Percentiles rank a stretch among this genome's conserved stretches.
Evolutionary conservation across 2,329 filamentous ascomycete genomes (phyloP).

Genomic region (Ophidiomyces ophidiicola): DNA sequence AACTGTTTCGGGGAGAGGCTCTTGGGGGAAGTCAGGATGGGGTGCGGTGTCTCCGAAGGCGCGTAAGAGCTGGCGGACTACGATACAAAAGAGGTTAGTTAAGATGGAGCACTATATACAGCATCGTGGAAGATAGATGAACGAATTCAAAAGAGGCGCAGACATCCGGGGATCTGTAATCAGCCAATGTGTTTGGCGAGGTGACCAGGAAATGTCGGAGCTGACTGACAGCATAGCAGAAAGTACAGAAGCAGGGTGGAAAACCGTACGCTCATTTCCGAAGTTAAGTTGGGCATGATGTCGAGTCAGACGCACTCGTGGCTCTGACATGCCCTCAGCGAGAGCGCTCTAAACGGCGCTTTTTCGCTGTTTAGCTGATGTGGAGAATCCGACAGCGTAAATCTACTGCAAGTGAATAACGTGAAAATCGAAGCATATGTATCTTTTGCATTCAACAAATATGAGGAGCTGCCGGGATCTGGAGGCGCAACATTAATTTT

Average conservation of each 20-base stretch:
- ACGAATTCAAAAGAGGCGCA: no score
- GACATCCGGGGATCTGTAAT: no score
- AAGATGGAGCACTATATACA: no score
- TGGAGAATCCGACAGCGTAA: no score
- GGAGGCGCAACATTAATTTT: no score
- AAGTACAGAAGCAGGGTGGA: background rate
- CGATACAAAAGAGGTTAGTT: background rate
- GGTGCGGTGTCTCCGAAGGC: conserved; percentile 36
- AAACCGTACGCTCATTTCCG: conserved; percentile 51
- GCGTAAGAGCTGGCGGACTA: conserved; percentile 34
- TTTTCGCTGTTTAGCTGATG: no score
- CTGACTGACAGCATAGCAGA: background rate
- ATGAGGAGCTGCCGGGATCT: no score
- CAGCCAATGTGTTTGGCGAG: no score
- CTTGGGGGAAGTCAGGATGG: conserved; percentile 54
- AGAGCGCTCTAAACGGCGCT: background rate
- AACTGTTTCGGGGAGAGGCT: conserved; percentile 71
- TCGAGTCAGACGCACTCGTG: conserved; percentile 61
- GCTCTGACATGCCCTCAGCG: conserved; percentile 51
- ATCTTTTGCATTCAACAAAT: no score
- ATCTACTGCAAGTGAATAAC: background rate
- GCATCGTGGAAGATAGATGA: no score
- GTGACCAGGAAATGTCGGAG: no score
- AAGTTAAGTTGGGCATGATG: conserved; percentile 80
- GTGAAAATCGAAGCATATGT: no score